These are phyloP conservation scores for Mangifera indica DNA, from an alignment of 345 rosid genomes.

Conservation along the genomic window DNA sequence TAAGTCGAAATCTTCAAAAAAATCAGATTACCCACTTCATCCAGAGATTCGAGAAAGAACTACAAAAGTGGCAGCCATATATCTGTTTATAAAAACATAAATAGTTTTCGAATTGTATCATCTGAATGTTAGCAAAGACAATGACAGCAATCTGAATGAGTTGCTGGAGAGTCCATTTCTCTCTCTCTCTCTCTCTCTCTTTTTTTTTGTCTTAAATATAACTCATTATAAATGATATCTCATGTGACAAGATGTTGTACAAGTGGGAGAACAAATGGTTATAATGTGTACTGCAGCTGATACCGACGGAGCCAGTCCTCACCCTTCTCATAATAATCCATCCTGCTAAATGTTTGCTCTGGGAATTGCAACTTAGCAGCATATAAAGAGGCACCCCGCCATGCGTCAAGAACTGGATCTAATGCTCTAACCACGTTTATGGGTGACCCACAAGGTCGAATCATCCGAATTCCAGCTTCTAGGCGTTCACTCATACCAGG, in stretches of 20 bases:
- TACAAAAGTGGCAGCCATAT: background rate
- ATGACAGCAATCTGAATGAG: background rate
- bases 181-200: background rate
- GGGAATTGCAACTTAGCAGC: slow-evolving; percentile 60
- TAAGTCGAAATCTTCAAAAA: background rate
- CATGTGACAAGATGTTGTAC: slow-evolving; percentile 2
- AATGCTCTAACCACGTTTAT: slow-evolving; percentile 64
- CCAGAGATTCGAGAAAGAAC: background rate
- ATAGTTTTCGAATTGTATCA: background rate
- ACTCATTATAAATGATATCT: background rate
- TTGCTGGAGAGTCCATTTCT: background rate
- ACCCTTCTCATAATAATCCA: slow-evolving; percentile 81
- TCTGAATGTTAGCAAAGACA: background rate
- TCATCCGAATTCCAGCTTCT: slow-evolving; percentile 78
- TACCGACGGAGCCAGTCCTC: slow-evolving; percentile 91
- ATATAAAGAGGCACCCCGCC: slow-evolving; percentile 90
- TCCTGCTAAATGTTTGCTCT: slow-evolving; percentile 56
- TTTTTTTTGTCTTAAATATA: background rate
- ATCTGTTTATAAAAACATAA: background rate
- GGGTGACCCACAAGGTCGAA: slow-evolving; percentile 73
- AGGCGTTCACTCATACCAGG: slow-evolving; percentile 70
- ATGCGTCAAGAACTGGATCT: slow-evolving; percentile 86
- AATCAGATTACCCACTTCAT: background rate
- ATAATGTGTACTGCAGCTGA: slow-evolving; percentile 57
- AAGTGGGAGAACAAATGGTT: slow-evolving; percentile 1